phyloP scores from a whole-genome alignment of 2,329 filamentous ascomycete species.

The Stemphylium vesicarium region DNA sequence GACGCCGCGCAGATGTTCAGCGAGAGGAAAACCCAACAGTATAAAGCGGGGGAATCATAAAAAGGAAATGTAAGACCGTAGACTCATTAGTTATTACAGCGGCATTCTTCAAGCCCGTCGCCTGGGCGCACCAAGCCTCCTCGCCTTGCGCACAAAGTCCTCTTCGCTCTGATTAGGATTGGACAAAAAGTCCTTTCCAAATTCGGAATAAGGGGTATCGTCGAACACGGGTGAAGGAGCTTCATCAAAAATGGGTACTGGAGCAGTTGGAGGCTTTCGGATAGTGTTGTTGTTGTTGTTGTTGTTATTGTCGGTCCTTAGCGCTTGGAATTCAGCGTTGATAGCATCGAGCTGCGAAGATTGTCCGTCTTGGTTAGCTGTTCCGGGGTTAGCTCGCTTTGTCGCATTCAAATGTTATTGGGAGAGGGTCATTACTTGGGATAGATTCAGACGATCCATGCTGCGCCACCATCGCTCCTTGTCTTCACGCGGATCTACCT shows the following conservation, averaged over 20 bases:
- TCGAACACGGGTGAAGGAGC: too few species aligned
- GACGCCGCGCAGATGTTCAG: too few species aligned
- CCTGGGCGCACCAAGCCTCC: not conserved
- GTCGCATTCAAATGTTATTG: not conserved
- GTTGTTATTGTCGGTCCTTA: not conserved
- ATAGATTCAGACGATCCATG: slow-evolving; percentile 12
- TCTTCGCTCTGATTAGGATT: slow-evolving; percentile 1
- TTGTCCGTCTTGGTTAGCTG: not conserved
- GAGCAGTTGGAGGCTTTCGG: not conserved
- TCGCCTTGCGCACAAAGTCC: slow-evolving; percentile 2
- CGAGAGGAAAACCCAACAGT: too few species aligned
- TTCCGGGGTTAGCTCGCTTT: not conserved
- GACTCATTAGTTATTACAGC: not conserved
- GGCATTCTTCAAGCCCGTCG: not conserved
- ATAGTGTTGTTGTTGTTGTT: not conserved
- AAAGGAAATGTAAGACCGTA: not conserved
- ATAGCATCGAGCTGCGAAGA: slow-evolving; percentile 2
- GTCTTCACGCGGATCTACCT: slow-evolving; percentile 25
- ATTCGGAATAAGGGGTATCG: too few species aligned
- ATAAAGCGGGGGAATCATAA: too few species aligned
- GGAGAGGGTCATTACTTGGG: slow-evolving; percentile 2
- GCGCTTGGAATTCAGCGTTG: not conserved
- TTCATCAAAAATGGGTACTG: too few species aligned
- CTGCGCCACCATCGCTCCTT: slow-evolving; percentile 22
- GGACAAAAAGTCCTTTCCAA: not conserved